Percentiles rank a stretch among this genome's conserved stretches.
These are phyloP conservation scores for Stephanodiscus minutulus DNA, from an alignment of 108 stramenopile genomes.

Conservation along the genomic window DNA sequence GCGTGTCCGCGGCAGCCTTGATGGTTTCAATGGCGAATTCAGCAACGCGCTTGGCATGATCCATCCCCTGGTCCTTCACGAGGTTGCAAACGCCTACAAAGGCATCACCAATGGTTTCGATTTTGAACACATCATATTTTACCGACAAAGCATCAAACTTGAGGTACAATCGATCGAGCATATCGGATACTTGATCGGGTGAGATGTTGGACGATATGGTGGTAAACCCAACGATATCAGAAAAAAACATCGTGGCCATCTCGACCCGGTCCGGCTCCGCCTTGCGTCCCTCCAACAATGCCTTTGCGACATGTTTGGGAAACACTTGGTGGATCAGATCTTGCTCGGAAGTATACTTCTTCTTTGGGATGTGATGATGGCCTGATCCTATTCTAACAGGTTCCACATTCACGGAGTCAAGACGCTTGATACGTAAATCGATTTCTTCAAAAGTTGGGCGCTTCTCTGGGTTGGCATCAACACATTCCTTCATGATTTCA, in stretches of 20 bases:
- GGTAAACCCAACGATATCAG: slow-evolving; percentile 77
- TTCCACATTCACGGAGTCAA: slow-evolving; percentile 40
- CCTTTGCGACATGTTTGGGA: slow-evolving; percentile 60
- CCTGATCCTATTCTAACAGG: slow-evolving; percentile 19
- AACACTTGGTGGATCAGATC: slow-evolving; percentile 44
- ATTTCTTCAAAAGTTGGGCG: slow-evolving; percentile 55
- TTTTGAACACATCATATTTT: slow-evolving; percentile 76
- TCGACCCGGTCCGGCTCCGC: slow-evolving; percentile 44
- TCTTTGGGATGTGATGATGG: slow-evolving; percentile 6
- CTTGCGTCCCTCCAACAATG: slow-evolving; percentile 50
- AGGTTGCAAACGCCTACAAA: slow-evolving; percentile 74
- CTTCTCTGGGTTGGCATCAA: slow-evolving; percentile 30
- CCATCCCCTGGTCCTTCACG: slow-evolving; percentile 57
- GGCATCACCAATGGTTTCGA: slow-evolving; percentile 81
- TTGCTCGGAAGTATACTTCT: slow-evolving; percentile 2
- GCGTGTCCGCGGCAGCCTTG: slow-evolving; percentile 55
- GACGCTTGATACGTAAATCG: slow-evolving; percentile 43
- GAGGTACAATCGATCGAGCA: slow-evolving; percentile 70
- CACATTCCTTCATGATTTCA: slow-evolving; percentile 48
- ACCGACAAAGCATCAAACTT: slow-evolving; percentile 66
- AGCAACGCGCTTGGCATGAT: slow-evolving; percentile 77
- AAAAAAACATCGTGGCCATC: slow-evolving; percentile 60
- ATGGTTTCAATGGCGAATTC: slow-evolving; percentile 73
- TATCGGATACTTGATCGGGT: slow-evolving; percentile 60
- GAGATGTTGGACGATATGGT: slow-evolving; percentile 54